Evolutionary conservation across 345 rosid genomes (phyloP).

Genomic region (Aethionema arabicum): DNA sequence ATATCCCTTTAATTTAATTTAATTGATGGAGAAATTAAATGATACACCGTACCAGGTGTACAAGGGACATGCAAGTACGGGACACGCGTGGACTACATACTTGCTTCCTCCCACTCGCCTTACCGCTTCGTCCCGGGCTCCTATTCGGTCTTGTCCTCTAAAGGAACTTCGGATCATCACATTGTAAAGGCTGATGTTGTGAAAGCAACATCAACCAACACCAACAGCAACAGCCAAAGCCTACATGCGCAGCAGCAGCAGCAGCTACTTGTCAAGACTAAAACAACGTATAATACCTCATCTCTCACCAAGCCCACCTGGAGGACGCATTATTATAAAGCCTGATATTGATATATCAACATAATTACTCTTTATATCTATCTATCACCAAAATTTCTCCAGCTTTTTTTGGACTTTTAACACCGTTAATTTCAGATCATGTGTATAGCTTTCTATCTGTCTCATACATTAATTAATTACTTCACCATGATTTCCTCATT

Average conservation of each 20-base stretch:
- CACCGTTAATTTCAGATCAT: slow-evolving; percentile 13
- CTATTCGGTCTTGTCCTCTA: slow-evolving; percentile 81
- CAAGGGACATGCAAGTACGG: slow-evolving; percentile 99
- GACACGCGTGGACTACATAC: slow-evolving; percentile 81
- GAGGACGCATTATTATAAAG: slow-evolving; percentile 46
- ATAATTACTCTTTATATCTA: neutral
- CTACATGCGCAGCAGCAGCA: slow-evolving; percentile 45
- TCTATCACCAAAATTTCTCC: neutral
- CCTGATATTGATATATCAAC: too few relatives aligned
- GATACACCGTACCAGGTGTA: slow-evolving; percentile 82
- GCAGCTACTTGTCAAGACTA: slow-evolving; percentile 49
- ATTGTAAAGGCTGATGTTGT: slow-evolving; percentile 78
- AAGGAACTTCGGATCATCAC: slow-evolving; percentile 98
- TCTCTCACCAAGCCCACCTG: slow-evolving; percentile 57
- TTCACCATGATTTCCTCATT: slow-evolving; percentile 1
- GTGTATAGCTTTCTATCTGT: slow-evolving; percentile 11
- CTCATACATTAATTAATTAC: slow-evolving; percentile 10
- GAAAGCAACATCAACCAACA: slow-evolving; percentile 42
- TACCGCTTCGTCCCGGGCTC: slow-evolving; percentile 84
- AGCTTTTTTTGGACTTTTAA: slow-evolving; percentile 12
- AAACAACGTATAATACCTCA: slow-evolving; percentile 29
- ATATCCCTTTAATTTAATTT: too few relatives aligned
- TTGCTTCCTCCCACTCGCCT: slow-evolving; percentile 74
- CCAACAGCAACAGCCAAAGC: slow-evolving; percentile 30
- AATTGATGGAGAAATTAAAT: neutral